Conservation (phyloP, 1,284 basidiomycete species). For the Pascua sp. region DNA sequence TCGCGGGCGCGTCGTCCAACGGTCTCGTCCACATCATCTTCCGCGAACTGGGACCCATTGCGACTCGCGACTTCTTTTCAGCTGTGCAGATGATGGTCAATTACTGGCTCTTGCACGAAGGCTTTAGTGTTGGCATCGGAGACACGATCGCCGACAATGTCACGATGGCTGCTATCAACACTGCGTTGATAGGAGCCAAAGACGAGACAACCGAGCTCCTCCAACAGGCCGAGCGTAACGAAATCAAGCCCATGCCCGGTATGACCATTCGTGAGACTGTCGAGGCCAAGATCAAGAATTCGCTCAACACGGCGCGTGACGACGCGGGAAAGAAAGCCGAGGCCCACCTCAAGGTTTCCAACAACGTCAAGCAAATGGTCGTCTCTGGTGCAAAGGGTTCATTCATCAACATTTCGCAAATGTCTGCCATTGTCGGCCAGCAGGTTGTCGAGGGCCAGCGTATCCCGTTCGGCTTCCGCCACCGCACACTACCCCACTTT, state of each 20-base stretch:
- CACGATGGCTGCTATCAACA: constrained; percentile 83
- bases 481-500: constrained; percentile 94
- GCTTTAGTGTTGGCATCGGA: constrained; percentile 98
- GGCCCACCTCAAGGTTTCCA: constrained; percentile 93
- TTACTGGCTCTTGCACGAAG: constrained; percentile 97
- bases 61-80: constrained; percentile 87
- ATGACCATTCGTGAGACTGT: constrained; percentile 99
- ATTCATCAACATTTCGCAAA: constrained; percentile 99
- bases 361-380: constrained; percentile 99
- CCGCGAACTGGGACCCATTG: constrained; percentile 93
- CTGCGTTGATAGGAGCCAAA: constrained; percentile 80
- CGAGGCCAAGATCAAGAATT: constrained; percentile 84
- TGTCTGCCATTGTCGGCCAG: constrained; percentile 99
- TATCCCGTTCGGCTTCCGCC: constrained; percentile 96
- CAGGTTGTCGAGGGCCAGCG: constrained; percentile 97
- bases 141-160: constrained; percentile 92
- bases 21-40: constrained; percentile 97
- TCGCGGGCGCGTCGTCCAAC: constrained; percentile 89
- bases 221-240: constrained; percentile 73
- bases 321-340: constrained; percentile 92
- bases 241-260: constrained; percentile 81
- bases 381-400: constrained; percentile 97
- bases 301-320: constrained; percentile 95
- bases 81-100: constrained; percentile 95
- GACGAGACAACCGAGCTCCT: constrained; percentile 68